Evolutionary conservation across 2,329 filamentous ascomycete species (phyloP).

Genomic region (Cladobotryum mycophilum): DNA sequence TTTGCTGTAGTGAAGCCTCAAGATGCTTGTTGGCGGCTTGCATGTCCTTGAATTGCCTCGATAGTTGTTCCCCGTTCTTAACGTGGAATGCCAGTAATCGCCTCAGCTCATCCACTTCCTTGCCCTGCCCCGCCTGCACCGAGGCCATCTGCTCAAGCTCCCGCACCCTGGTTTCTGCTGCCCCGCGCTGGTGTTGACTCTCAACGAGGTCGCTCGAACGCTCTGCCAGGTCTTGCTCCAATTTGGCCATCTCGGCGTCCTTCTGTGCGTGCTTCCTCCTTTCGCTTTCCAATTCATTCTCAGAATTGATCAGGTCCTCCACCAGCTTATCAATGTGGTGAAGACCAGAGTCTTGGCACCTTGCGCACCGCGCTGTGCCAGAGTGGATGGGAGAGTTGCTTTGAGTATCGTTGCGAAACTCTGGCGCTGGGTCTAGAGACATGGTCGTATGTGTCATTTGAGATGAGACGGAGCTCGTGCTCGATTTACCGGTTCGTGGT

Average conservation of each 20-base stretch:
- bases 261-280: background rate
- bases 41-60: conserved; percentile 2
- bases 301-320: background rate
- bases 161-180: background rate
- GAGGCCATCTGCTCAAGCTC: background rate
- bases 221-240: background rate
- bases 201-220: background rate
- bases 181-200: background rate
- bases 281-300: background rate
- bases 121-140: background rate
- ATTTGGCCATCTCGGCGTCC: background rate
- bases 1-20: background rate
- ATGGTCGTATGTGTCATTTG: no score
- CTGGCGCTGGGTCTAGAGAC: no score
- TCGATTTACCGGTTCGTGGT: no score
- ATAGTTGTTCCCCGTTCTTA: conserved; percentile 3
- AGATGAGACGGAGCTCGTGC: no score
- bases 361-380: no score
- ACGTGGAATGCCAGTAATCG: conserved; percentile 6
- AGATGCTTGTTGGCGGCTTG: conserved; percentile 2
- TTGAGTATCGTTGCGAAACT: no score
- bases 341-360: no score
- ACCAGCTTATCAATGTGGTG: background rate
- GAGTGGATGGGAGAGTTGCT: no score
- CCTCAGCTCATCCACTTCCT: conserved; percentile 2